A percentile compares a stretch with the other conserved stretches of the same genome.
Conservation (phyloP, 1,284 basidiomycete species). For the Pseudozyma thailandica region DNA sequence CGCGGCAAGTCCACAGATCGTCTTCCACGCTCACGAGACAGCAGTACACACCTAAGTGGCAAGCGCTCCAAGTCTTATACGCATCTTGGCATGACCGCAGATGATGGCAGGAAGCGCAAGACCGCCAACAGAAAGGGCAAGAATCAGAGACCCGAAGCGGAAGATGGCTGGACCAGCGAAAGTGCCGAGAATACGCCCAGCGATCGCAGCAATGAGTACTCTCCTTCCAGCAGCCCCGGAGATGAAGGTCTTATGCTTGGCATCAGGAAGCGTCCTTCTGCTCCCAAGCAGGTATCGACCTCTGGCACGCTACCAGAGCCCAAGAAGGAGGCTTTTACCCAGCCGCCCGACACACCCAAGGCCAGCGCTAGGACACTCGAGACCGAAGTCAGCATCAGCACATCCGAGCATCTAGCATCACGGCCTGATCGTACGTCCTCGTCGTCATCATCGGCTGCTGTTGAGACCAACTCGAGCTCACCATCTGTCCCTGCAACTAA, state of each 20-base stretch:
- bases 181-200: constrained; percentile 44
- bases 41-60: constrained; percentile 46
- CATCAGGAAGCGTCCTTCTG: constrained; percentile 50
- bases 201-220: constrained; percentile 27
- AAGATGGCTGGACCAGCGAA: constrained; percentile 57
- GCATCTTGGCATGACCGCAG: constrained; percentile 39
- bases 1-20: constrained; percentile 56
- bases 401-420: constrained; percentile 8
- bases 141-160: constrained; percentile 23
- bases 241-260: constrained; percentile 55
- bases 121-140: constrained; percentile 25
- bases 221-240: constrained; percentile 35
- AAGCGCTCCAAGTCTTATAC: constrained; percentile 59
- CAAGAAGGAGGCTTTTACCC: constrained; percentile 27
- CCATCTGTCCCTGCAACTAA: constrained; percentile 4
- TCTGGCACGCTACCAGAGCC: constrained; percentile 22
- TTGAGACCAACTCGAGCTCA: constrained; percentile 2
- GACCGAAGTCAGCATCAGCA: constrained; percentile 9
- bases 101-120: constrained; percentile 35
- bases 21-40: constrained; percentile 43
- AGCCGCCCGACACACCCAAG: constrained; percentile 42
- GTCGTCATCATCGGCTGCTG: neutral
- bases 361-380: constrained; percentile 27
- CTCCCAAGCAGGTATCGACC: constrained; percentile 18
- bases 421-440: neutral